Base-by-base conservation (phyloP, 2,329 filamentous ascomycete species). In the Aspergillus udagawae region DNA sequence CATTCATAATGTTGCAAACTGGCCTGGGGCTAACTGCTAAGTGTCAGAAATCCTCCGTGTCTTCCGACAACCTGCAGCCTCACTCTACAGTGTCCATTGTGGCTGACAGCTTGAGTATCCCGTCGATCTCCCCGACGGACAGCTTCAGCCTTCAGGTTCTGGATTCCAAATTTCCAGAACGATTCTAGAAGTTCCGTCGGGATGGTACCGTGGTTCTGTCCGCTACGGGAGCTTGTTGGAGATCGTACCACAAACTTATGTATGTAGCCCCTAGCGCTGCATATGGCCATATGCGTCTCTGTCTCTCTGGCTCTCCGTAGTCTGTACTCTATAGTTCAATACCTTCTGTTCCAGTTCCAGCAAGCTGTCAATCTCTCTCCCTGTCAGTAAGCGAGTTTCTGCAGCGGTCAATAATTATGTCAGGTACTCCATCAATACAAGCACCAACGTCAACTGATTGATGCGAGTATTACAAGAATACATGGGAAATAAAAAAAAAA, bases 191-290 rank as follows among this genome's bases (percentile, higher is more conserved):
- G 42, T 20, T 17, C 53, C 54, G 25, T 56, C 49, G 4, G 49
- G 32, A 45, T 29, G 35, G 54, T 47, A 35, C 41, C 17, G 21
- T 47, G 17, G 49, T 56, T 56, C 53, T 38, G 49, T 23, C 21
- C n/a, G 41, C n/a, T 44, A 44, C 41, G 21, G 41, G n/a, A 47
- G 12, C 20, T 21, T 14, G 44, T 45, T 21, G 48, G 35, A 29
- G 54, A 56, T 56, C 54, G 49, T 56, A 44, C 54, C 53, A 55
- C 35, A 21, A 38, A 54, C 32, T 35, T 44, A 50, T 25, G 32
- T 17, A 35, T 14, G 32, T 38, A 38, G 32, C 32, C 29, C 28
- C 28, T 29, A 29, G 28, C 28, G 28, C 28, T 29, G 28, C 28
- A 29, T 29, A 12, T 10, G 28, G 28, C 28, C 28, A 29, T 4